phyloP scores from a whole-genome alignment of 1,284 basidiomycete genomes.

The Sparassis latifolia region DNA sequence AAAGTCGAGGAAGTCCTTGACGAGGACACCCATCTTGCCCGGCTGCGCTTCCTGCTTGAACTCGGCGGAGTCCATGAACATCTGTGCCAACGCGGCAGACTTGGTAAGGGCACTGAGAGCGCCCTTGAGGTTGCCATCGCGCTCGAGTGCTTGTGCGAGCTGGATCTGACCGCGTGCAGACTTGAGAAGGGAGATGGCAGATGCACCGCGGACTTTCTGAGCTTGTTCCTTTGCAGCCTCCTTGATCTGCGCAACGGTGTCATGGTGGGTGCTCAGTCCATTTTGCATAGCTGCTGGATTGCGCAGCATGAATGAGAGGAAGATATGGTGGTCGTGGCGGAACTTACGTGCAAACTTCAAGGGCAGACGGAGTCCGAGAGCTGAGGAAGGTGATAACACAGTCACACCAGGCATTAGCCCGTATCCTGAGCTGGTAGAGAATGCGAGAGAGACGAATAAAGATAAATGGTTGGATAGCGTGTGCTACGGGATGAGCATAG shows the following conservation, averaged over 20 bases:
- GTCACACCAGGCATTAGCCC: conserved; percentile 30
- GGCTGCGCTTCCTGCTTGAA: conserved; percentile 41
- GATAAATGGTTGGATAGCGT: too few species aligned
- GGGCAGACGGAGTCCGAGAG: conserved; percentile 17
- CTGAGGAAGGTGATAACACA: conserved; percentile 26
- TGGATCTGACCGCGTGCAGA: conserved; percentile 48
- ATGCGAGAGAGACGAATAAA: too few species aligned
- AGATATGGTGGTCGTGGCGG: too few species aligned
- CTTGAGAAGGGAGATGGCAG: conserved; percentile 50
- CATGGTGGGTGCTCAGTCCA: conserved; percentile 22
- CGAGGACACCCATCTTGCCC: conserved; percentile 41
- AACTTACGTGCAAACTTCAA: too few species aligned
- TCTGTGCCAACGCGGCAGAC: conserved; percentile 49
- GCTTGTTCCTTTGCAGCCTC: conserved; percentile 52
- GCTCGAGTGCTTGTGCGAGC: conserved; percentile 45
- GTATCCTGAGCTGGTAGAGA: too few species aligned
- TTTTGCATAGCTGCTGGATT: too few species aligned
- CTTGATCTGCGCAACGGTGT: conserved; percentile 58
- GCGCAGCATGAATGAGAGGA: too few species aligned
- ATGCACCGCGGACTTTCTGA: conserved; percentile 45
- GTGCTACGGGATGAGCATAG: too few species aligned
- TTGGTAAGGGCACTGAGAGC: conserved; percentile 54
- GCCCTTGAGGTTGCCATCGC: conserved; percentile 48
- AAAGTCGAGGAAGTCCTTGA: conserved; percentile 53
- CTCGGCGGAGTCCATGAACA: conserved; percentile 53